phyloP scores from a whole-genome alignment of 2,329 filamentous ascomycete species.

The Calonectria pteridis region DNA sequence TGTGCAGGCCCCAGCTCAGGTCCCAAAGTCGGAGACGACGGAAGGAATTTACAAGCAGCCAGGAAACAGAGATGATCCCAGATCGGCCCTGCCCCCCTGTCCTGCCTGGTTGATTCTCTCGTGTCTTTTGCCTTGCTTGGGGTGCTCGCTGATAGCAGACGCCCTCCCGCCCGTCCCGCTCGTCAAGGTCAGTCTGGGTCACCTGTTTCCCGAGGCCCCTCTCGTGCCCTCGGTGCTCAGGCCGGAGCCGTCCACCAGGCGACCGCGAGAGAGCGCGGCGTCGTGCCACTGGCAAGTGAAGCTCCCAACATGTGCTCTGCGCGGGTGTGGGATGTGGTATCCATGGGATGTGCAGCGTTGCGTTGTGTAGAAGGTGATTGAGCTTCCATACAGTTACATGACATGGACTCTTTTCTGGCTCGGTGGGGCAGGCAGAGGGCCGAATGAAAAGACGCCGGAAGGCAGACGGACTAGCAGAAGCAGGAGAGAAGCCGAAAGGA shows the following conservation, averaged over 20 bases:
- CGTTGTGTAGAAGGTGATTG: constrained; percentile 12
- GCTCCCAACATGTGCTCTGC: constrained; percentile 30
- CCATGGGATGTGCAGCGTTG: constrained; percentile 27
- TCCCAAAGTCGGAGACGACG: constrained; percentile 16
- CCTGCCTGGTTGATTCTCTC: constrained; percentile 2
- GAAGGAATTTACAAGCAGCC: background rate
- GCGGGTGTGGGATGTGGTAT: constrained; percentile 13
- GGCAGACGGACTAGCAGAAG: constrained; percentile 8
- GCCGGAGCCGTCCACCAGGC: constrained; percentile 28
- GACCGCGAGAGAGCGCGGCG: constrained; percentile 20
- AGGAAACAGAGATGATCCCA: constrained; percentile 17
- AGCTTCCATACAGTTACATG: constrained; percentile 6
- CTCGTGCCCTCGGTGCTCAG: constrained; percentile 16
- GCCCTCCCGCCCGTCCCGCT: constrained; percentile 32
- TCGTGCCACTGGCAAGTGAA: constrained; percentile 38
- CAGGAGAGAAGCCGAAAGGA: constrained; percentile 15
- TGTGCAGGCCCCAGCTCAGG: constrained; percentile 3
- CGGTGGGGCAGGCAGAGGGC: background rate
- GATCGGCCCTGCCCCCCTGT: constrained; percentile 14
- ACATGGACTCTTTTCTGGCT: background rate
- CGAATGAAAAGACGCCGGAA: background rate
- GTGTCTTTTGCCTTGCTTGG: constrained; percentile 6
- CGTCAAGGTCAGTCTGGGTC: background rate
- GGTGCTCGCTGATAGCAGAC: background rate
- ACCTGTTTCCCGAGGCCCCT: background rate